A percentile compares a stretch with the other conserved stretches of the same genome.
Conservation (phyloP, 257 asterid species). For the Primulina tabacum region DNA sequence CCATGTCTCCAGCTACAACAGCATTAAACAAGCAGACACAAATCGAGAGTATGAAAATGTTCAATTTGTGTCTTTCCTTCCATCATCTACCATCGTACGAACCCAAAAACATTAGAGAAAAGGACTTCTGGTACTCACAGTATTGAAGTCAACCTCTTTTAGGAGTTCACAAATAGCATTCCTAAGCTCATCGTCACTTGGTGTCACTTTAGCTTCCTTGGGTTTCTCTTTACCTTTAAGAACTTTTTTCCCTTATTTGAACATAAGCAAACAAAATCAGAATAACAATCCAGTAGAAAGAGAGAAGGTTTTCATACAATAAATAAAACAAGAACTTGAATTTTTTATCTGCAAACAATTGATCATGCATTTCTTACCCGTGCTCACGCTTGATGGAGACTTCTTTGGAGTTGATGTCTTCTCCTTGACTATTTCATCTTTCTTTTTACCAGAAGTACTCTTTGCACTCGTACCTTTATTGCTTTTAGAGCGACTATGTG, state of each 20-base stretch:
- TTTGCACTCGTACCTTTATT: slow-evolving; percentile 43
- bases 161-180: slow-evolving; percentile 46
- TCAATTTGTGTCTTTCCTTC: neutral
- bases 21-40: neutral
- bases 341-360: slow-evolving; percentile 1
- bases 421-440: slow-evolving; percentile 41
- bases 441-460: slow-evolving; percentile 56
- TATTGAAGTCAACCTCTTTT: slow-evolving; percentile 64
- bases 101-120: slow-evolving; percentile 17
- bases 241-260: slow-evolving; percentile 42
- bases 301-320: neutral
- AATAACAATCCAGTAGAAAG: too few species aligned
- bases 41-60: slow-evolving; percentile 10
- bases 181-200: slow-evolving; percentile 47
- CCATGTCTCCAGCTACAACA: neutral
- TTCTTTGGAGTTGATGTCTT: slow-evolving; percentile 54
- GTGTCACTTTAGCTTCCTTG: slow-evolving; percentile 40
- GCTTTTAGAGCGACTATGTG: slow-evolving; percentile 40
- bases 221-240: slow-evolving; percentile 42
- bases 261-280: slow-evolving; percentile 16
- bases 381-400: slow-evolving; percentile 45
- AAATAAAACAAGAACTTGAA: neutral
- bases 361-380: slow-evolving; percentile 44
- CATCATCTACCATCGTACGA: neutral
- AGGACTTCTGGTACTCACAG: slow-evolving; percentile 38